Conservation (phyloP, 1,284 basidiomycete genomes). For the Malassezia caprae region DNA sequence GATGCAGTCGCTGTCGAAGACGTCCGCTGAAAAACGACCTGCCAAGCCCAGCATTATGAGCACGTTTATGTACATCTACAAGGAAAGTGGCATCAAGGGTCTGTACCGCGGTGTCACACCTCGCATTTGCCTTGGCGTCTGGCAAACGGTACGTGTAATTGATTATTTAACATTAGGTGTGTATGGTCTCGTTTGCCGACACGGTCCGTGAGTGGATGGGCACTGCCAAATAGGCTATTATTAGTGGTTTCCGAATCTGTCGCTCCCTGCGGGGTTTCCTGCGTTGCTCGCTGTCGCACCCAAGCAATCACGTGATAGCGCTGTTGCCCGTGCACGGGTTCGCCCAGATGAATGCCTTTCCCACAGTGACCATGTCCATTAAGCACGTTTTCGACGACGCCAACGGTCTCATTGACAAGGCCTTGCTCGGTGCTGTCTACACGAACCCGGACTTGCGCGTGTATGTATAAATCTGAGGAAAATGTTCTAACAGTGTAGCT, state of each 20-base stretch:
- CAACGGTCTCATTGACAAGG: slow-evolving; percentile 44
- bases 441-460: slow-evolving; percentile 40
- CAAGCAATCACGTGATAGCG: background rate
- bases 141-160: slow-evolving; percentile 61
- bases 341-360: background rate
- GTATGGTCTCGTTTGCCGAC: slow-evolving; percentile 96
- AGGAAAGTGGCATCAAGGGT: slow-evolving; percentile 89
- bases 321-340: background rate
- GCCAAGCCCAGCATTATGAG: slow-evolving; percentile 74
- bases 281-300: background rate
- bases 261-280: background rate
- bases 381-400: slow-evolving; percentile 45
- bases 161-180: slow-evolving; percentile 51
- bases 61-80: slow-evolving; percentile 85
- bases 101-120: slow-evolving; percentile 95
- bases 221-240: slow-evolving; percentile 1
- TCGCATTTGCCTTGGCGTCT: slow-evolving; percentile 86
- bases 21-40: slow-evolving; percentile 63
- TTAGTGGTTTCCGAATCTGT: background rate
- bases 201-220: slow-evolving; percentile 56
- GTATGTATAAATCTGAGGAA: slow-evolving; percentile 20
- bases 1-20: slow-evolving; percentile 98
- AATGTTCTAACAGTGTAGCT: slow-evolving; percentile 17
- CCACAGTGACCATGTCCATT: slow-evolving; percentile 30
- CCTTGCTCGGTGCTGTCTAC: slow-evolving; percentile 38